Percentiles rank a stretch among this genome's conserved stretches.
phyloP scores from a whole-genome alignment of 768 basidiomycete species.

The Boletus sensibilis region DNA sequence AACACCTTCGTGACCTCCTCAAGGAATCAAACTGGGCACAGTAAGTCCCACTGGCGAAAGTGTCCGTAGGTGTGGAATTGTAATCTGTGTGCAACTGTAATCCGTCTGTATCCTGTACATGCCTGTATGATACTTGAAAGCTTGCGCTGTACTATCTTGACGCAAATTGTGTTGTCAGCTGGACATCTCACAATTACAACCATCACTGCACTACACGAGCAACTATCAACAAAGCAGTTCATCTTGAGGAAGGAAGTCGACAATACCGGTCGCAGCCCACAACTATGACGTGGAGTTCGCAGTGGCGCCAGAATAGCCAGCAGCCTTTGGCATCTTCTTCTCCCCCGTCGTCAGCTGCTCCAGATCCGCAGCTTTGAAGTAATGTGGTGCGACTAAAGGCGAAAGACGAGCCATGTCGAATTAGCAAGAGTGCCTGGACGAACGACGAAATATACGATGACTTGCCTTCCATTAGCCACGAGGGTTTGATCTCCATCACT shows the following conservation, averaged over 20 bases:
- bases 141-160: not conserved
- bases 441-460: not conserved
- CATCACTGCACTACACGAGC: not conserved
- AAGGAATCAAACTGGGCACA: conserved; percentile 54
- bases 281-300: conserved; percentile 9
- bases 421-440: not conserved
- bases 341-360: conserved; percentile 79
- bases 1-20: conserved; percentile 57
- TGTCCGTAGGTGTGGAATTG: not conserved
- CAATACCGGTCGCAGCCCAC: not conserved
- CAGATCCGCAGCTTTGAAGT: conserved; percentile 84
- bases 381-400: conserved; percentile 85
- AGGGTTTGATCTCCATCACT: conserved; percentile 97
- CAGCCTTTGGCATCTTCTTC: conserved; percentile 91
- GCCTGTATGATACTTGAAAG: conserved; percentile 3
- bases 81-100: not conserved
- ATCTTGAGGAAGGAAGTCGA: not conserved
- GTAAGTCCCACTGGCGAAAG: conserved; percentile 7
- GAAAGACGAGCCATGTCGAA: not conserved
- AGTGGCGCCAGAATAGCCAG: conserved; percentile 34
- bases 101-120: conserved; percentile 1
- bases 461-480: conserved; percentile 89
- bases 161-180: not conserved
- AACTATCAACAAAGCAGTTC: not conserved
- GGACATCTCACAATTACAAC: not conserved